Base-by-base conservation (phyloP, 495 filamentous ascomycete species). In the Xylaria scruposa region DNA sequence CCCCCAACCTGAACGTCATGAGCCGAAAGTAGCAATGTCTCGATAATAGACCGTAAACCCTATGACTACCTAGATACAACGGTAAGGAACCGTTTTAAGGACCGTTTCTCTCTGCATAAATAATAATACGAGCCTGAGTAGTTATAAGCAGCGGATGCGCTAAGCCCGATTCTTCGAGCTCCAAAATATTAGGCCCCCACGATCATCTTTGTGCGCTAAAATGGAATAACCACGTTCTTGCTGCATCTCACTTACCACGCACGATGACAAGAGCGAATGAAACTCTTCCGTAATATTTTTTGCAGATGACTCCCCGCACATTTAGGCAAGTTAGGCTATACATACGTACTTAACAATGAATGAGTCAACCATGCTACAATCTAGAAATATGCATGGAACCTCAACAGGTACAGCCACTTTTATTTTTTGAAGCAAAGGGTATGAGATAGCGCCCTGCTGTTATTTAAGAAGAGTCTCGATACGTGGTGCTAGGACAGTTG, bases 351-450 rank as follows among this genome's bases (percentile, higher is more conserved):
- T 24, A 8, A 12, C 19, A 21, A 36, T 40, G 26, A 21, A 9
- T 53, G 63, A 51, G 63, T 67, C 63, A 67, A 53, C 17, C 31
- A 0, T 33, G 17, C 49, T 13, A 53, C 49, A 53, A 13, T 53
- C 49, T 51, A 51, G 19, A 21, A 51, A n/a, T 49, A n/a, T 17
- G 46, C 46, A 26, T 24, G 24, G 49, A 26, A 26, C 49, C 49
- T 26, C n/a, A 53, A 1, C 6, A 38, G 8, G 0, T 21, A 47
- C 19, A 47, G 46, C 46, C 19, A 47, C 1, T 17, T 8, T 21
- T 21, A n/a, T 5, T 17, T 8, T 10, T 21, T 51, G 8, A 54
- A 29, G 21, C n/a, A 4, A 31, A 5, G 12, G 51, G 26, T 29
- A 7, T 8, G 10, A 26, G 12, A 13, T 9, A 54, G 21, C 10